These are phyloP conservation scores for Chaetomiaceae sp. DNA, from an alignment of 2,329 filamentous ascomycete genomes.

Conservation along the genomic window DNA sequence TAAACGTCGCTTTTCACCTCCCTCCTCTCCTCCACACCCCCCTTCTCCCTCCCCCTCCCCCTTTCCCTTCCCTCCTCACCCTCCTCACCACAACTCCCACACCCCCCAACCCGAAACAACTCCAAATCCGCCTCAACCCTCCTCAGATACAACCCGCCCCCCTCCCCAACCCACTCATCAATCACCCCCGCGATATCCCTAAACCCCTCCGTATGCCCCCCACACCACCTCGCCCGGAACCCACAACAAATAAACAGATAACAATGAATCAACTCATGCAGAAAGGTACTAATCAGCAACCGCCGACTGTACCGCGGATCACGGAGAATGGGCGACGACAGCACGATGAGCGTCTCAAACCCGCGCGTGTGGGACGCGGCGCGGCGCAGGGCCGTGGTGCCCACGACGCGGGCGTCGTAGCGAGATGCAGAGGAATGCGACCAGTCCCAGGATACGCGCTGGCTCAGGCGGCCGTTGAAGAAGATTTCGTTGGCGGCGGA, in stretches of 20 bases:
- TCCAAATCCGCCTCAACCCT: conserved; percentile 60
- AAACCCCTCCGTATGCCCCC: conserved; percentile 60
- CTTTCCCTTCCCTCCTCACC: background rate
- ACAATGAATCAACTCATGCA: conserved; percentile 65
- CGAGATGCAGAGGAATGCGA: conserved; percentile 45
- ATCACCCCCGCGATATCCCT: conserved; percentile 55
- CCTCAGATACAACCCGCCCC: conserved; percentile 47
- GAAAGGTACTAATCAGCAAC: conserved; percentile 59
- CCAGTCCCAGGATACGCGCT: conserved; percentile 61
- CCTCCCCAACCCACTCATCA: conserved; percentile 56
- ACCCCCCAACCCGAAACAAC: conserved; percentile 38
- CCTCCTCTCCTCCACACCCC: background rate
- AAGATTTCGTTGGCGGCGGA: conserved; percentile 59
- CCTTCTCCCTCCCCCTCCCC: background rate
- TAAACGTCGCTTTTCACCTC: conserved; percentile 5
- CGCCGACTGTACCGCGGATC: conserved; percentile 54
- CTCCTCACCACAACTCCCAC: background rate
- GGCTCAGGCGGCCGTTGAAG: conserved; percentile 52
- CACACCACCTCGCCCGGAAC: conserved; percentile 49
- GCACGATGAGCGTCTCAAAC: conserved; percentile 59
- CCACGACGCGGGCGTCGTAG: conserved; percentile 54
- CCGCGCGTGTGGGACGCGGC: conserved; percentile 40
- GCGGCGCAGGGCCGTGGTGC: conserved; percentile 56
- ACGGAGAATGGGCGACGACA: conserved; percentile 56
- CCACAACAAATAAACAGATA: conserved; percentile 62